Evolutionary conservation across 257 asterid genomes (phyloP).

Genomic region (Solanum neorickii): DNA sequence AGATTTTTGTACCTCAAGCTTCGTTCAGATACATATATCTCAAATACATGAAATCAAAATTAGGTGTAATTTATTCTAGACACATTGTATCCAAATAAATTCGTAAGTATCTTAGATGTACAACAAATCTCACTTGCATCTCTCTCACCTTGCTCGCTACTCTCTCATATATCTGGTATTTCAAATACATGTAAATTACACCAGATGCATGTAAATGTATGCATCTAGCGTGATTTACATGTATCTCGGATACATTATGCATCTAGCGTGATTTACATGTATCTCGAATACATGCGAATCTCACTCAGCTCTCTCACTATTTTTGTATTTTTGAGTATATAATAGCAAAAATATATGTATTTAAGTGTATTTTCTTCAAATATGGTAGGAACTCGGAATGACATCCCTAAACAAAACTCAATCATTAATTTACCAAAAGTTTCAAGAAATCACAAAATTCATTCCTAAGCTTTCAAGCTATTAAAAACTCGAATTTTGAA

Average conservation of each 20-base stretch:
- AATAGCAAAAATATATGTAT: too few species aligned
- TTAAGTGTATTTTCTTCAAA: too few species aligned
- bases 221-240: too few species aligned
- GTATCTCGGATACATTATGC: too few species aligned
- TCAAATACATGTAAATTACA: too few species aligned
- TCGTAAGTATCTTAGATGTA: not conserved
- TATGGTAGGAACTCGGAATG: not conserved
- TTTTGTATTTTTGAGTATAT: too few species aligned
- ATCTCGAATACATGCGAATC: not conserved
- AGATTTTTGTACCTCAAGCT: not conserved
- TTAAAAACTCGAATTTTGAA: not conserved
- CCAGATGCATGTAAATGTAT: fast-evolving
- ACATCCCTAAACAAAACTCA: not conserved
- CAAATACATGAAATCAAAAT: too few species aligned
- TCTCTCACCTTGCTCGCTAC: not conserved
- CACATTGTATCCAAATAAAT: too few species aligned
- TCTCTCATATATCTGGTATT: too few species aligned
- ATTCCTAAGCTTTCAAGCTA: not conserved
- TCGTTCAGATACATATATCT: not conserved
- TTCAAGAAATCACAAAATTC: not conserved
- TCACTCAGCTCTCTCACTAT: not conserved
- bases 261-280: too few species aligned
- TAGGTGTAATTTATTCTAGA: too few species aligned
- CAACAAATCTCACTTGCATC: not conserved
- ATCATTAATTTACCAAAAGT: not conserved